Conservation (phyloP, 306 rosid genomes). For the Cajanus cajan region DNA sequence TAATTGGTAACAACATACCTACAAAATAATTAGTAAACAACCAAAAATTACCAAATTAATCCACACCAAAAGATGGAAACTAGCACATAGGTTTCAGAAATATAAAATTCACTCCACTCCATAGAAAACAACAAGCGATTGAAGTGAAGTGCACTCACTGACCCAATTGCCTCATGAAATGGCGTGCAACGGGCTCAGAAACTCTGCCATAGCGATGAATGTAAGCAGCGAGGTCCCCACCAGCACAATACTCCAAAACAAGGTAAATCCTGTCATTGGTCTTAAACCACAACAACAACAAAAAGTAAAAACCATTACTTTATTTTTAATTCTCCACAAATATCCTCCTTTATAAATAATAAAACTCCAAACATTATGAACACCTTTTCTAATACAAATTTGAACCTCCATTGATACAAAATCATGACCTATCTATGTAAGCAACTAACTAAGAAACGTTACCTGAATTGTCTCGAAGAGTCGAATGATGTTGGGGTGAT, state of each 20-base stretch:
- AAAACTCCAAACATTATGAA: not conserved
- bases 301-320: not conserved
- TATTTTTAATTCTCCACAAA: not conserved
- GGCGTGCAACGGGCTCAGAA: conserved; percentile 71
- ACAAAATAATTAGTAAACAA: not conserved
- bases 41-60: not conserved
- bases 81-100: not conserved
- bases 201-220: conserved; percentile 64
- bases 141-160: conserved; percentile 28
- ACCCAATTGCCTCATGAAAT: conserved; percentile 96
- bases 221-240: conserved; percentile 83
- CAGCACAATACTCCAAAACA: conserved; percentile 92
- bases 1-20: not conserved
- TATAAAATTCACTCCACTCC: not conserved
- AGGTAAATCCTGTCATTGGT: conserved; percentile 80
- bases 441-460: not conserved
- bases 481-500: conserved; percentile 77
- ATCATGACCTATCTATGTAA: not conserved
- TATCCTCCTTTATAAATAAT: not conserved
- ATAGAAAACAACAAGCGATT: not conserved
- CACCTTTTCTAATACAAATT: no score
- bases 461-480: conserved; percentile 77
- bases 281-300: conserved; percentile 28
- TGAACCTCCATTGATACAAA: not conserved
- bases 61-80: not conserved